phyloP scores from a whole-genome alignment of 2,329 filamentous ascomycete genomes.

The Talaromyces rugulosus region DNA sequence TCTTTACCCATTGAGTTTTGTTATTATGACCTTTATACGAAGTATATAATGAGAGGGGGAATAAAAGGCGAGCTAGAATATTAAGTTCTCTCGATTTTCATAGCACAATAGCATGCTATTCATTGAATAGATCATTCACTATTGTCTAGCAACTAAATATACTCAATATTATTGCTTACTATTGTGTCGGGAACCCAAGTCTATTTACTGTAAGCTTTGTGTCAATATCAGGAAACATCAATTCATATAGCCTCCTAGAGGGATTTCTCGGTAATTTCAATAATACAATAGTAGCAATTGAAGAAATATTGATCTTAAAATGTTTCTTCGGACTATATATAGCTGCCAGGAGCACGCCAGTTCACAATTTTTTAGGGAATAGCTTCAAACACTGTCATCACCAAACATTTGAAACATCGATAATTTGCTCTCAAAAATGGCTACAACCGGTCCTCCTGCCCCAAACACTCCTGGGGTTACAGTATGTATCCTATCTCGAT shows the following conservation, averaged over 20 bases:
- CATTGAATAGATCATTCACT: no score
- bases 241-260: background rate
- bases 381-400: background rate
- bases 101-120: no score
- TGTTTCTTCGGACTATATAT: background rate
- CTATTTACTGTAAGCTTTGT: background rate
- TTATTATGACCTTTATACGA: no score
- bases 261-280: background rate
- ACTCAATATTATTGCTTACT: background rate
- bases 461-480: background rate
- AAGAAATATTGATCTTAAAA: background rate
- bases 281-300: background rate
- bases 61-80: no score
- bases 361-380: background rate
- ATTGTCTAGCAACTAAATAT: background rate
- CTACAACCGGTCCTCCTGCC: background rate
- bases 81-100: no score
- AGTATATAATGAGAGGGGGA: no score
- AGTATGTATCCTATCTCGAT: background rate
- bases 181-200: background rate
- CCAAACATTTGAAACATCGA: no score
- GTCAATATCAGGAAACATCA: background rate
- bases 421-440: background rate
- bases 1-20: no score
- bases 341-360: background rate